A percentile compares a stretch with the other conserved stretches of the same genome.
Evolutionary conservation across 768 basidiomycete genomes (phyloP).

Genomic region (Russula compacta): DNA sequence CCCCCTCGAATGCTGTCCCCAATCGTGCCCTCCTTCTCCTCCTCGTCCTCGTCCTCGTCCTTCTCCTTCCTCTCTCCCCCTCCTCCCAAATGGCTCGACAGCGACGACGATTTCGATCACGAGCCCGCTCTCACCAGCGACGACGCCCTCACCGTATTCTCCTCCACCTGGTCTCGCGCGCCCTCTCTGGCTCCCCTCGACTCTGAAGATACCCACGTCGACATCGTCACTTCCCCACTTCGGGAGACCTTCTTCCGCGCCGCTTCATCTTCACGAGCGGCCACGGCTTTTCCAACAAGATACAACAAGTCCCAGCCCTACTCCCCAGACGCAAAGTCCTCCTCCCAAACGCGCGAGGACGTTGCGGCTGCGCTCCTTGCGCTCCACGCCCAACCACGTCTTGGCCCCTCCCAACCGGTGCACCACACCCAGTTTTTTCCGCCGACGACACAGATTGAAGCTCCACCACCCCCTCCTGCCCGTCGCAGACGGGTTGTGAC

Average conservation of each 20-base stretch:
- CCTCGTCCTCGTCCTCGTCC: too few relatives aligned
- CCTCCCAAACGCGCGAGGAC: conserved; percentile 12
- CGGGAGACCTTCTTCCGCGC: conserved; percentile 13
- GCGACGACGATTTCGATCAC: conserved; percentile 17
- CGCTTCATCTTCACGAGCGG: background rate
- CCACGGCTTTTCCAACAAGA: background rate
- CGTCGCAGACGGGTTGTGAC: conserved; percentile 8
- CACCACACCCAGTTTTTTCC: too few relatives aligned
- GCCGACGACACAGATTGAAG: background rate
- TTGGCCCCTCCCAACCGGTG: background rate
- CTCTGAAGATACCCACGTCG: conserved; percentile 14
- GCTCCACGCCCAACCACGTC: conserved; percentile 15
- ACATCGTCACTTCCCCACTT: conserved; percentile 16
- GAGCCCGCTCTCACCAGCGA: conserved; percentile 19
- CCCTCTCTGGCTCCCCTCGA: conserved; percentile 15
- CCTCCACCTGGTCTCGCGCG: conserved; percentile 11
- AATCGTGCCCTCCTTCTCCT: background rate
- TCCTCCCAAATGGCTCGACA: conserved; percentile 11
- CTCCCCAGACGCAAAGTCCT: background rate
- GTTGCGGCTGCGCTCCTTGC: conserved; percentile 16
- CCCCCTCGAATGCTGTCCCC: conserved; percentile 7
- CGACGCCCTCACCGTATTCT: conserved; percentile 14
- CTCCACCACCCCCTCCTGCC: background rate
- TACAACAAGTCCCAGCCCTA: background rate
- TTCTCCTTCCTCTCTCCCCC: conserved; percentile 5